Base-by-base conservation (phyloP, 2,329 filamentous ascomycete species). In the Grosmannia clavigera region DNA sequence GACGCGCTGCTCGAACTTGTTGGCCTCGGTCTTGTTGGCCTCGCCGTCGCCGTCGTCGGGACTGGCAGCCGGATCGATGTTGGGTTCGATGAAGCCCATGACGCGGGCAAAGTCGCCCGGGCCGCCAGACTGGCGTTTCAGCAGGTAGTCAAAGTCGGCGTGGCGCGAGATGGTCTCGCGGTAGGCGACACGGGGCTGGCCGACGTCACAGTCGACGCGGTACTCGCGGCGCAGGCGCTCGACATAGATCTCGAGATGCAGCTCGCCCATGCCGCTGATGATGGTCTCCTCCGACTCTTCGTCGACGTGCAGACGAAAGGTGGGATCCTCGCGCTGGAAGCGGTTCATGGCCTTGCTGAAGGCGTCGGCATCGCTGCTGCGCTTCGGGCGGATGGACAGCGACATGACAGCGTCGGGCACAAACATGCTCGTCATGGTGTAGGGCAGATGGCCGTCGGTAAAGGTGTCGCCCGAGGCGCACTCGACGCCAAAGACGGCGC, bases 331-430 rank as follows among this genome's bases (percentile, higher is more conserved):
- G 64, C 94, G 88, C 75, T 96, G 92, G 82, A 99, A 99, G 67
- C 94, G 89, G 72, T 92, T 94, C 85, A 99, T 97, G 66, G 94
- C 94, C 77, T 99, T 99, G 70, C 87, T 92, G 81, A 99, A 99
- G 77, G 95, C 94, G 71, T 90, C 85, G 61, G 87, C 85, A 69
- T 99, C 92, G 72, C 90, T 94, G 71, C 83, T 91, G 72, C 90
- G 85, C 80, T 97, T 97, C 55, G 94, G 94, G 74, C 90, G 91
- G 79, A 99, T 97, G 27, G 92, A 96, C 51, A 99, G 84, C 22
- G 92, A 97, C 75, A 99, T 96, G 77, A 99, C 94, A 35, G 94
- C 90, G 71, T 99, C 94, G 10, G 94, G 94, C 53, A 99, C 92
- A 72, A 90, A 92, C 94, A 99, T 99, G 67, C 91, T 95, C 54